Conservation (phyloP, 441 rosid genomes). For the Eruca vesicaria region DNA sequence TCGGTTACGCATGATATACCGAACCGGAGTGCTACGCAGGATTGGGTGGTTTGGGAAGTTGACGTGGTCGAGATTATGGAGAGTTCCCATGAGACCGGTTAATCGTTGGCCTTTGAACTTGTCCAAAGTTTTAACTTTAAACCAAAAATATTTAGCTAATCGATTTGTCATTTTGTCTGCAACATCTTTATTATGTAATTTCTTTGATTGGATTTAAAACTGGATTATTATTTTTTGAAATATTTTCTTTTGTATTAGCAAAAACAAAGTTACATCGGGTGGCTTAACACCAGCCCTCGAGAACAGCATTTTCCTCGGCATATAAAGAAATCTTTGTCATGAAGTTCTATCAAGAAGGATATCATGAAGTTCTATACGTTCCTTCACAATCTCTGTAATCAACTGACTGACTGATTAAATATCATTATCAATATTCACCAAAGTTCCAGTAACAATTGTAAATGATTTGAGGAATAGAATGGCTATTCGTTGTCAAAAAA, state of each 20-base stretch:
- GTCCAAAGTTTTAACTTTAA: not conserved
- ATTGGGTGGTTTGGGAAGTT: conserved; percentile 79
- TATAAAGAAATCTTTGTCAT: not conserved
- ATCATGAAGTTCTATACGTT: not conserved
- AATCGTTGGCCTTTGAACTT: not conserved
- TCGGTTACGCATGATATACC: conserved; percentile 92
- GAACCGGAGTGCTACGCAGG: conserved; percentile 65
- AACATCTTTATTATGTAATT: not conserved
- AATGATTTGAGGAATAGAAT: too few relatives aligned
- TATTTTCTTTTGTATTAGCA: not conserved
- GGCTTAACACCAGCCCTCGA: not conserved
- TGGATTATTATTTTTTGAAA: not conserved
- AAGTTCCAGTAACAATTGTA: not conserved
- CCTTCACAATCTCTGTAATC: not conserved
- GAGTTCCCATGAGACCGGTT: conserved; percentile 34
- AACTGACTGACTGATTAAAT: not conserved
- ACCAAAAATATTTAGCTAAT: not conserved
- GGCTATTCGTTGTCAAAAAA: too few relatives aligned
- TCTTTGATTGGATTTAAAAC: not conserved
- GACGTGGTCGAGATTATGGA: conserved; percentile 61
- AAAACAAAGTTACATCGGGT: not conserved
- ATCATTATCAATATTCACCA: not conserved
- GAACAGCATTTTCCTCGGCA: too few relatives aligned
- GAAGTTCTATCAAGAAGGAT: not conserved
- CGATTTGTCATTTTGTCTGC: not conserved